Conservation (phyloP, 345 rosid species). For the Acer campestre region DNA sequence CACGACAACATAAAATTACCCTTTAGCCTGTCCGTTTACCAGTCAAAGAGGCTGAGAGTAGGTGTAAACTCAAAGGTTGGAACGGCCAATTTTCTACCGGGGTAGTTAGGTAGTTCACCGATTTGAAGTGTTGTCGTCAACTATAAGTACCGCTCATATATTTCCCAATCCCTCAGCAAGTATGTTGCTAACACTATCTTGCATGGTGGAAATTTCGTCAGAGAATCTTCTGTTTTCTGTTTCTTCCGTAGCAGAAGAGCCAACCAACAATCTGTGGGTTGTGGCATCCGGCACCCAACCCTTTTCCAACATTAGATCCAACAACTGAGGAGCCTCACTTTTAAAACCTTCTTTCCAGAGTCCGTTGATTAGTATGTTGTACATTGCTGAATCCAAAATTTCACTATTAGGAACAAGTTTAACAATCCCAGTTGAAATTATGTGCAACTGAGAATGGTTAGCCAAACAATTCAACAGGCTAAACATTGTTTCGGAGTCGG, state of each 20-base stretch:
- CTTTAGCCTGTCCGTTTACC: too few species aligned
- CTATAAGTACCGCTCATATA: neutral
- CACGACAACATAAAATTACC: too few species aligned
- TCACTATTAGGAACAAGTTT: constrained; percentile 27
- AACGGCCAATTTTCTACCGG: constrained; percentile 6
- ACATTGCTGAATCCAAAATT: constrained; percentile 35
- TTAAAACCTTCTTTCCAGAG: constrained; percentile 52
- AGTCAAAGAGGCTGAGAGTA: too few species aligned
- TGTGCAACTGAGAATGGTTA: constrained; percentile 24
- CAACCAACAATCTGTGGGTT: constrained; percentile 48
- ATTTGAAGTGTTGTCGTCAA: neutral
- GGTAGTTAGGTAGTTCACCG: neutral
- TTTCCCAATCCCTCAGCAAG: constrained; percentile 45
- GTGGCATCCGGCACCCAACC: constrained; percentile 54
- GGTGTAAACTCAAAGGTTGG: neutral
- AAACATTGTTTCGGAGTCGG: constrained; percentile 34
- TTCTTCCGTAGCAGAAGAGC: constrained; percentile 31
- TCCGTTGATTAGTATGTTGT: constrained; percentile 35
- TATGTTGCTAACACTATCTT: constrained; percentile 41
- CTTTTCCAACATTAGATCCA: constrained; percentile 54
- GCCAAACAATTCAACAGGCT: constrained; percentile 34
- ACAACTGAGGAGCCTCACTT: constrained; percentile 35
- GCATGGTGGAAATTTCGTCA: constrained; percentile 14
- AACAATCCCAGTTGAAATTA: constrained; percentile 31
- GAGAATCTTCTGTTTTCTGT: constrained; percentile 11